Evolutionary conservation across 768 basidiomycete genomes (phyloP).

Genomic region (Agrocybe praecox): DNA sequence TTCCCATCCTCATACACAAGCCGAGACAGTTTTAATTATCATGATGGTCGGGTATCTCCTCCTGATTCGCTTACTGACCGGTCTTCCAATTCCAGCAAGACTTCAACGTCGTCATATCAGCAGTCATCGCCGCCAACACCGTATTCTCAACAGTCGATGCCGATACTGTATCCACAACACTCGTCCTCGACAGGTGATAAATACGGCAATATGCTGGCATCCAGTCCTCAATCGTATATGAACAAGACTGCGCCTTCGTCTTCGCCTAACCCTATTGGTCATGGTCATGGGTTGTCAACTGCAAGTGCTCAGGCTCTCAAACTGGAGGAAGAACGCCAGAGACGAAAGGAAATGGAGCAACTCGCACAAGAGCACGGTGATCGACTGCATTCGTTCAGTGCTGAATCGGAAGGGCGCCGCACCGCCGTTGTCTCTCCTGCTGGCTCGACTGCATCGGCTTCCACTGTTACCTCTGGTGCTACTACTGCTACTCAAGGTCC

Average conservation of each 20-base stretch:
- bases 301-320: slow-evolving; percentile 59
- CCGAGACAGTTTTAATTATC: slow-evolving; percentile 8
- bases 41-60: slow-evolving; percentile 8
- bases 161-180: not conserved
- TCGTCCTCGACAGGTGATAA: not conserved
- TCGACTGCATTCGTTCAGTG: not conserved
- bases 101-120: not conserved
- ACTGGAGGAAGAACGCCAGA: slow-evolving; percentile 43
- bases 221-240: not conserved
- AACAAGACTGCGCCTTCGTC: not conserved
- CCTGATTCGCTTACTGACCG: slow-evolving; percentile 10
- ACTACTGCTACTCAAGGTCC: not conserved
- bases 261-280: slow-evolving; percentile 5
- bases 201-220: slow-evolving; percentile 2
- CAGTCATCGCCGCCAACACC: not conserved
- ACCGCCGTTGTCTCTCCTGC: not conserved
- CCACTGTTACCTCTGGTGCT: not conserved
- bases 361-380: not conserved
- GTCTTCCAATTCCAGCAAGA: slow-evolving; percentile 2
- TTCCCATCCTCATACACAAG: slow-evolving; percentile 23
- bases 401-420: not conserved
- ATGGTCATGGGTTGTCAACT: slow-evolving; percentile 31
- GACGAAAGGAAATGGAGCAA: slow-evolving; percentile 26
- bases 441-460: not conserved
- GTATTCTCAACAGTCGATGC: not conserved